Conservation (phyloP, 208 protist genomes). For the Acanthamoeba rhysodes region DNA sequence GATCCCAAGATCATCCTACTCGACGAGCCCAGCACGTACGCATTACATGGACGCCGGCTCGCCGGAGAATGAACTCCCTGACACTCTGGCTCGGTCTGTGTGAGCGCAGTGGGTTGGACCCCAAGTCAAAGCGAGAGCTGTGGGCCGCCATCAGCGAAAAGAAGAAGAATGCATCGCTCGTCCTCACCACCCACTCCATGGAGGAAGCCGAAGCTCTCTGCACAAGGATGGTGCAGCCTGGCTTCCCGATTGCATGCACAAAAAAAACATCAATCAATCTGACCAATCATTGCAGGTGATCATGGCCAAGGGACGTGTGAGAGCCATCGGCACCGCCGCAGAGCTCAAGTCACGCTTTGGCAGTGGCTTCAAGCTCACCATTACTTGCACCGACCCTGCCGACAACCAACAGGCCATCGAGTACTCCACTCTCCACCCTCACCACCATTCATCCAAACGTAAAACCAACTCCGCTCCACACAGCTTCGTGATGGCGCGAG, state of each 20-base stretch:
- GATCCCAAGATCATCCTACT: constrained; percentile 60
- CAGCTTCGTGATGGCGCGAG: too few species aligned
- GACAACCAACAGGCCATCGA: background rate
- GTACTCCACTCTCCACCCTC: background rate
- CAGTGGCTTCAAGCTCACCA: constrained; percentile 69
- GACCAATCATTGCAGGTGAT: background rate
- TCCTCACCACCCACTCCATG: constrained; percentile 84
- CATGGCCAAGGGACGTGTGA: constrained; percentile 3
- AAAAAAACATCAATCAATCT: background rate
- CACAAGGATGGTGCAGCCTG: constrained; percentile 14
- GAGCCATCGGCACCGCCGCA: background rate
- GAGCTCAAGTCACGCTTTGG: constrained; percentile 72
- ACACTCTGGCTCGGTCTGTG: too few species aligned
- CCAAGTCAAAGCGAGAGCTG: constrained; percentile 76
- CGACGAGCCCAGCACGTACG: constrained; percentile 79
- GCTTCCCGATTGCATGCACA: too few species aligned
- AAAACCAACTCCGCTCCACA: too few species aligned
- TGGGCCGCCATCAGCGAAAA: constrained; percentile 79
- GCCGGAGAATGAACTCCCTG: too few species aligned
- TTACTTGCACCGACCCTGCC: background rate
- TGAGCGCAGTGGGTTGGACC: constrained; percentile 76
- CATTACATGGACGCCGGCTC: too few species aligned
- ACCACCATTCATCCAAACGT: too few species aligned
- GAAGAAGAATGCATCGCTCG: constrained; percentile 16
- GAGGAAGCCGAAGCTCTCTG: constrained; percentile 79